phyloP scores from a whole-genome alignment of 78 protist species.

The Protostelium mycophagum region DNA sequence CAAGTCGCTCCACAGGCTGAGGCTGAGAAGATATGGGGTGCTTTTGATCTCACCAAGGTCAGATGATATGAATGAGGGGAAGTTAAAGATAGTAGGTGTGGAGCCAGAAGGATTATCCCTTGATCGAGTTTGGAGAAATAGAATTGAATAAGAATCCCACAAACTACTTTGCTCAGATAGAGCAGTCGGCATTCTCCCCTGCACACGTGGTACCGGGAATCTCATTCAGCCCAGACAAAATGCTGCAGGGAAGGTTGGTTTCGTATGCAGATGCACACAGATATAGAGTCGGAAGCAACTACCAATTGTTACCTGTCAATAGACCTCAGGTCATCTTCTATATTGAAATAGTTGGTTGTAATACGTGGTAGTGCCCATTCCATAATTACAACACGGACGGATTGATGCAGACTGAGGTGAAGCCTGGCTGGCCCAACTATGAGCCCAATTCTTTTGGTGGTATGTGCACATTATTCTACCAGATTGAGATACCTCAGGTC shows the following conservation, averaged over 20 bases:
- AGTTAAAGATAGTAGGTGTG: no score
- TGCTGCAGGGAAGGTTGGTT: conserved; percentile 79
- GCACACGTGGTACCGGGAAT: conserved; percentile 82
- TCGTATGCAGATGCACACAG: conserved; percentile 82
- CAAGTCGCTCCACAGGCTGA: conserved; percentile 74
- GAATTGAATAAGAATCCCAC: conserved; percentile 81
- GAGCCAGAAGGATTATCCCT: conserved; percentile 71
- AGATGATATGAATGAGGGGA: no score
- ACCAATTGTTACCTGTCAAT: conserved; percentile 71
- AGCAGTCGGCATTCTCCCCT: conserved; percentile 84
- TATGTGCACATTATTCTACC: no score
- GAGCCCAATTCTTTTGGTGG: conserved; percentile 56
- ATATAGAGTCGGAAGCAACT: conserved; percentile 79
- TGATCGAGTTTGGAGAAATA: conserved; percentile 69
- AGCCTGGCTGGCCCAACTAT: conserved; percentile 63
- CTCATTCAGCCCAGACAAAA: conserved; percentile 58
- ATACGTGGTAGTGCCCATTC: no score
- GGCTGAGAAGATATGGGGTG: conserved; percentile 53
- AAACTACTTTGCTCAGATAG: conserved; percentile 85
- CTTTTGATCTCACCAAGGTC: conserved; percentile 83
- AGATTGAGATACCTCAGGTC: no score
- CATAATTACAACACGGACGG: no score
- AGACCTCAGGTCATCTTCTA: conserved; percentile 51
- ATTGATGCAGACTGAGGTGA: no score
- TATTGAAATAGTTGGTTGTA: no score